Conservation (phyloP, 495 filamentous ascomycete genomes). For the Geopyxis carbonaria region DNA sequence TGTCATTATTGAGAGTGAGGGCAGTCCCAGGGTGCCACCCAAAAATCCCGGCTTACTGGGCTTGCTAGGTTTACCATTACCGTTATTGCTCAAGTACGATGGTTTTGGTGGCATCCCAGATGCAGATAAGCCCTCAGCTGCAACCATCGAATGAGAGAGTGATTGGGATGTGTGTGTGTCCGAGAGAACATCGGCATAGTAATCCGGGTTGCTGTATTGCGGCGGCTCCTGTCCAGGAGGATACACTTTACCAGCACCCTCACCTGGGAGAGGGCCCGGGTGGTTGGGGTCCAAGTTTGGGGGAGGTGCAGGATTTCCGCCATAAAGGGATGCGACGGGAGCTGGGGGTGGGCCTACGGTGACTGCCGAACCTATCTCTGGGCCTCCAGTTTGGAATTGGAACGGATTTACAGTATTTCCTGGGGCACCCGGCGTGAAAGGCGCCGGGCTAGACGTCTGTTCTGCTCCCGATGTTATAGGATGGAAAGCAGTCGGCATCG, state of each 20-base stretch:
- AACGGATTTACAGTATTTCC: too few species aligned
- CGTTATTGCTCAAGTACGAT: too few species aligned
- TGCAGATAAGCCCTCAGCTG: not conserved
- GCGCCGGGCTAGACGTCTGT: too few species aligned
- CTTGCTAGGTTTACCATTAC: not conserved
- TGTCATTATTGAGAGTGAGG: too few species aligned
- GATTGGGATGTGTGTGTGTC: not conserved
- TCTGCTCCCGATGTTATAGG: too few species aligned
- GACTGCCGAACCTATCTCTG: not conserved
- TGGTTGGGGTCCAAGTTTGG: slow-evolving; percentile 5
- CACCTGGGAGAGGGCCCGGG: slow-evolving; percentile 11
- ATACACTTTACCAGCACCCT: slow-evolving; percentile 15
- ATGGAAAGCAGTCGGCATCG: too few species aligned
- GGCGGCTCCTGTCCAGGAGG: slow-evolving; percentile 17
- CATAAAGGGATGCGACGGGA: not conserved
- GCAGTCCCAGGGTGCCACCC: not conserved
- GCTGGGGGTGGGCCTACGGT: not conserved
- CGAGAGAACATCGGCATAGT: slow-evolving; percentile 14
- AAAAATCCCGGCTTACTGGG: not conserved
- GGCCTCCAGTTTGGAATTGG: slow-evolving; percentile 4
- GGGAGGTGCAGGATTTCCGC: not conserved
- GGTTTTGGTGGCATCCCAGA: too few species aligned
- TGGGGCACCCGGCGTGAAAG: too few species aligned
- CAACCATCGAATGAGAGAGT: not conserved
- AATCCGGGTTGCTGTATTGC: slow-evolving; percentile 20